phyloP scores from a whole-genome alignment of 192 early-diverging fungal species.

The Dissophora ornata region DNA sequence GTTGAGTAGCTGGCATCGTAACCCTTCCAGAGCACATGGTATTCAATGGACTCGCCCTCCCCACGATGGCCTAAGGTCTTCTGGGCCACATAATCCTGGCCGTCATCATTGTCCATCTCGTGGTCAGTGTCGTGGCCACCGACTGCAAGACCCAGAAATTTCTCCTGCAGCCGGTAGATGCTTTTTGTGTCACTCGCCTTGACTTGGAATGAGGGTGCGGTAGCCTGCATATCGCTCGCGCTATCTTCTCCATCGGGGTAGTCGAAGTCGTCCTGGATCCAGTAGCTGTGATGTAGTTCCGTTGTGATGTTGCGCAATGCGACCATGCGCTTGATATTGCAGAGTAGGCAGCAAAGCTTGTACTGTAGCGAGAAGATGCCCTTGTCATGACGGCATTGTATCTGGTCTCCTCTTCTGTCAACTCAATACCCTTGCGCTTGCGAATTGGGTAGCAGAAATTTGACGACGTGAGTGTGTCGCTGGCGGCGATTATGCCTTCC shows the following conservation, averaged over 20 bases:
- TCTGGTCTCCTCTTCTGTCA: slow-evolving; percentile 15
- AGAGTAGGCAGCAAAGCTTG: slow-evolving; percentile 29
- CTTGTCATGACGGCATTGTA: slow-evolving; percentile 23
- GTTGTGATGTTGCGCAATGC: slow-evolving; percentile 14
- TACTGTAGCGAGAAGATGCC: slow-evolving; percentile 18
- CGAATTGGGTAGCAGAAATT: slow-evolving; percentile 35
- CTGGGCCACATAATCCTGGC: not conserved
- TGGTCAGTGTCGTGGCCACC: not conserved
- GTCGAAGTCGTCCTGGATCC: slow-evolving; percentile 35
- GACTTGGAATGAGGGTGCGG: not conserved
- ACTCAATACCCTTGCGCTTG: slow-evolving; percentile 16
- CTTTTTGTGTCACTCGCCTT: slow-evolving; percentile 3
- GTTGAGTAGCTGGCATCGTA: not conserved
- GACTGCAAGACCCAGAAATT: slow-evolving; percentile 1
- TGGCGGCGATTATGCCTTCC: not conserved
- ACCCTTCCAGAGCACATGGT: slow-evolving; percentile 12
- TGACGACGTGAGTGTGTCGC: not conserved
- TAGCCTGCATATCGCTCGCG: not conserved
- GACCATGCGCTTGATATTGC: slow-evolving; percentile 41
- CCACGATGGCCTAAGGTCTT: slow-evolving; percentile 6
- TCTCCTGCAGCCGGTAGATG: not conserved
- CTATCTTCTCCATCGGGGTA: slow-evolving; percentile 19
- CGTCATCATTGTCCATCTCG: not conserved
- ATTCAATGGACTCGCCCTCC: slow-evolving; percentile 10
- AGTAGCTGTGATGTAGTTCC: slow-evolving; percentile 20